A percentile compares a stretch with the other conserved stretches of the same genome.
Conservation (phyloP, 2,329 filamentous ascomycete species). For the Diaporthe australafricana region DNA sequence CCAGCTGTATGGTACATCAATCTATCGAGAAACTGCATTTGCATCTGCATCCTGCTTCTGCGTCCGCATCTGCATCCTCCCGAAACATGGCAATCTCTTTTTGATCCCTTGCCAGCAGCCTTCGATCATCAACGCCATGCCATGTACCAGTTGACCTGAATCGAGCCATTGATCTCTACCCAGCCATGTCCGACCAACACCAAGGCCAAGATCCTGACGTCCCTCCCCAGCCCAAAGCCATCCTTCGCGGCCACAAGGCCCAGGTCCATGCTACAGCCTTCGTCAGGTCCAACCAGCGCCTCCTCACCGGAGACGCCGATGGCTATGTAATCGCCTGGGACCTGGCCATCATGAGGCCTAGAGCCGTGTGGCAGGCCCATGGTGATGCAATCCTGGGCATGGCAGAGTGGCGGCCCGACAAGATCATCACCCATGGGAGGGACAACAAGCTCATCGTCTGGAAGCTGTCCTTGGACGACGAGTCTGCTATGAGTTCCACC, state of each 20-base stretch:
- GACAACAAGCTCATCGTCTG: conserved; percentile 90
- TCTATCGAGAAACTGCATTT: conserved; percentile 14
- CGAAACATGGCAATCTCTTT: conserved; percentile 36
- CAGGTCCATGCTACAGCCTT: conserved; percentile 84
- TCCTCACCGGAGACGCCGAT: conserved; percentile 89
- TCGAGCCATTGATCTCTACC: neutral
- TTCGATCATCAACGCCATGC: neutral
- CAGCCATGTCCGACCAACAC: conserved; percentile 42
- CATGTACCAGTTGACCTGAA: conserved; percentile 18
- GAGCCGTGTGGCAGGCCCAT: conserved; percentile 90
- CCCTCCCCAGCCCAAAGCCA: conserved; percentile 62
- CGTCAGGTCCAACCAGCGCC: conserved; percentile 76
- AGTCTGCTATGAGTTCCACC: conserved; percentile 72
- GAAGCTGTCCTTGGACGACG: conserved; percentile 74
- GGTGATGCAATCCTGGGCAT: conserved; percentile 80
- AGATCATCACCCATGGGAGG: conserved; percentile 91
- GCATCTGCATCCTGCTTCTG: conserved; percentile 11
- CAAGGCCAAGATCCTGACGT: conserved; percentile 16
- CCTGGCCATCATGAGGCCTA: conserved; percentile 81
- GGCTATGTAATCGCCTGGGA: conserved; percentile 92
- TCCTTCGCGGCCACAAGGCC: conserved; percentile 87
- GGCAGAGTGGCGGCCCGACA: conserved; percentile 76
- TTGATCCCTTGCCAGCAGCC: conserved; percentile 21
- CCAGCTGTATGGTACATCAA: conserved; percentile 14
- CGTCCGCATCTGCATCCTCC: conserved; percentile 11